Percentiles rank a stretch among this genome's conserved stretches.
These are phyloP conservation scores for Hansenula sp. DNA, from an alignment of 1,139 yeast species.

Conservation along the genomic window DNA sequence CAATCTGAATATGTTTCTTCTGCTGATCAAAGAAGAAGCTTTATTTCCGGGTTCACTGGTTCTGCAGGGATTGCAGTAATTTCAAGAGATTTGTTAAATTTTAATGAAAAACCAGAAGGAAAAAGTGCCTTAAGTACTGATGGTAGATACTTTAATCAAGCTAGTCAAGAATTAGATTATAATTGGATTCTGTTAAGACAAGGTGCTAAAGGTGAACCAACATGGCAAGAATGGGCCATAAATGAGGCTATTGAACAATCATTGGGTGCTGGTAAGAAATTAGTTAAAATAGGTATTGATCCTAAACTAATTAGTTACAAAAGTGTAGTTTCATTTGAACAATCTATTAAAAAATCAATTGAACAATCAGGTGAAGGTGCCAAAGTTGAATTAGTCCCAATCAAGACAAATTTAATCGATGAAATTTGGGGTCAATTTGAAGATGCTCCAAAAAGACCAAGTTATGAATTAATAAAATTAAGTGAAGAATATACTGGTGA, in stretches of 20 bases:
- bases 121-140: slow-evolving; percentile 87
- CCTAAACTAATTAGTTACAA: slow-evolving; percentile 66
- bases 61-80: slow-evolving; percentile 92
- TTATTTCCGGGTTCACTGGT: slow-evolving; percentile 89
- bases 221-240: slow-evolving; percentile 89
- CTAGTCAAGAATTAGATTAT: slow-evolving; percentile 78
- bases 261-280: slow-evolving; percentile 30
- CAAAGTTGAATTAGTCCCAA: slow-evolving; percentile 57
- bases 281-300: slow-evolving; percentile 43
- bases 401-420: slow-evolving; percentile 70
- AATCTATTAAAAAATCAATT: slow-evolving; percentile 27
- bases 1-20: slow-evolving; percentile 85
- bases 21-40: slow-evolving; percentile 79
- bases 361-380: slow-evolving; percentile 28
- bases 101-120: slow-evolving; percentile 35
- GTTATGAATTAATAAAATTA: slow-evolving; percentile 42
- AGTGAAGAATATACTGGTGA: slow-evolving; percentile 48
- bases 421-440: slow-evolving; percentile 62
- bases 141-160: slow-evolving; percentile 93
- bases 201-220: slow-evolving; percentile 66
- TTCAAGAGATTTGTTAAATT: slow-evolving; percentile 57
- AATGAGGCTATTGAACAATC: slow-evolving; percentile 57
- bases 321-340: slow-evolving; percentile 33
- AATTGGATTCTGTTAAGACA: slow-evolving; percentile 86
- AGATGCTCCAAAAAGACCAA: slow-evolving; percentile 43